Evolutionary conservation across 768 basidiomycete species (phyloP).

Genomic region (Mycena indigotica): DNA sequence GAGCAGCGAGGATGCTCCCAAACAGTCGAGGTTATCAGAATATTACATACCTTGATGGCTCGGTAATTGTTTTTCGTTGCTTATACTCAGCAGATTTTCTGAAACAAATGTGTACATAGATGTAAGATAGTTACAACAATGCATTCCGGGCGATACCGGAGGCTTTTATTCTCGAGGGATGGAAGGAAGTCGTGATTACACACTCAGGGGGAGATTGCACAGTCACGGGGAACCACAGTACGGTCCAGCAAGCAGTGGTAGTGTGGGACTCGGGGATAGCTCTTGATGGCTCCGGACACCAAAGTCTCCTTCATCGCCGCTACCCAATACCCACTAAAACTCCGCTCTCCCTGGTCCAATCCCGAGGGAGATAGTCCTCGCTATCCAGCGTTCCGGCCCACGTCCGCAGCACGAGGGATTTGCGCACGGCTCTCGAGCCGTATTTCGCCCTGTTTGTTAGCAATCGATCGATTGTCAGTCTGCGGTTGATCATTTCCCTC

Average conservation of each 20-base stretch:
- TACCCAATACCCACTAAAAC: neutral
- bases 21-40: too few species aligned
- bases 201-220: too few species aligned
- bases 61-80: too few species aligned
- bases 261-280: neutral
- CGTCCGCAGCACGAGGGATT: neutral
- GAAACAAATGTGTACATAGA: too few species aligned
- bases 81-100: too few species aligned
- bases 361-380: neutral
- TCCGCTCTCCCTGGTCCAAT: neutral
- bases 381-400: neutral
- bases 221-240: neutral
- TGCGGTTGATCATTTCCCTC: neutral
- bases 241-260: neutral
- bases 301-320: neutral
- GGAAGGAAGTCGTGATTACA: too few species aligned
- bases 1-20: too few species aligned
- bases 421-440: neutral
- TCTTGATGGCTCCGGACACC: neutral
- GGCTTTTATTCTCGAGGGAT: too few species aligned
- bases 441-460: neutral
- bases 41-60: too few species aligned
- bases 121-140: too few species aligned
- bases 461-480: neutral
- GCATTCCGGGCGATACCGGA: too few species aligned